Evolutionary conservation across 768 basidiomycete genomes (phyloP).

Genomic region (Cyathus striatus): DNA sequence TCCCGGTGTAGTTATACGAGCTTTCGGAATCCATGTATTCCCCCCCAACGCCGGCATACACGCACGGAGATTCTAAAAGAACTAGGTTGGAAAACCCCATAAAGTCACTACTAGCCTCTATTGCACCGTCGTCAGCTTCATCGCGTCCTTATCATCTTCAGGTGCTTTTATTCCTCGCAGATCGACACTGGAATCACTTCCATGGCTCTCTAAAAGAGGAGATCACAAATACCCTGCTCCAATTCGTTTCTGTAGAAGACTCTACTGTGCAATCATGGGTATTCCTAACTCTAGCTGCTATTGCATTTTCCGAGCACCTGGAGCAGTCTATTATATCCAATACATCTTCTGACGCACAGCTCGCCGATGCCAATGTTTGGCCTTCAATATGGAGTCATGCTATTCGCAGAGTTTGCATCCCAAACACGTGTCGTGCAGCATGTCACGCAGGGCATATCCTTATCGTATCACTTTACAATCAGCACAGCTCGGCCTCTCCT

Average conservation of each 20-base stretch:
- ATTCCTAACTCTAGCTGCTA: conserved; percentile 73
- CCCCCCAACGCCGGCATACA: conserved; percentile 12
- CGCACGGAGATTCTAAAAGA: conserved; percentile 41
- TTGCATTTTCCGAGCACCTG: conserved; percentile 48
- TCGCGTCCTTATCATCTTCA: conserved; percentile 56
- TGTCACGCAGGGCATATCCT: conserved; percentile 63
- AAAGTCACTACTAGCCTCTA: conserved; percentile 42
- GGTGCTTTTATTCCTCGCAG: conserved; percentile 78
- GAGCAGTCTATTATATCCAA: conserved; percentile 9
- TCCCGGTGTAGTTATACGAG: conserved; percentile 47
- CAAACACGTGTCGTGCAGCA: conserved; percentile 74
- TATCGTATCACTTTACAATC: conserved; percentile 29
- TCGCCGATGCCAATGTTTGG: no score
- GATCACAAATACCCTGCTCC: conserved; percentile 50
- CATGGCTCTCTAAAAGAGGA: conserved; percentile 53
- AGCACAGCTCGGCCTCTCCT: conserved; percentile 15
- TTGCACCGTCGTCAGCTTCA: conserved; percentile 29
- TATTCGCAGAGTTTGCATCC: conserved; percentile 64
- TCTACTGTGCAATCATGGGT: conserved; percentile 74
- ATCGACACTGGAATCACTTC: conserved; percentile 67
- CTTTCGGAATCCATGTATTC: conserved; percentile 53
- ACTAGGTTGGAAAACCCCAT: conserved; percentile 56
- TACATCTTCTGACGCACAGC: no score
- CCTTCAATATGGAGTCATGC: conserved; percentile 80
- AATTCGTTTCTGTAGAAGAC: conserved; percentile 63